Percentiles rank a stretch among this genome's conserved stretches.
Conservation (phyloP, 2,329 filamentous ascomycete genomes). For the Cytospora piceae region DNA sequence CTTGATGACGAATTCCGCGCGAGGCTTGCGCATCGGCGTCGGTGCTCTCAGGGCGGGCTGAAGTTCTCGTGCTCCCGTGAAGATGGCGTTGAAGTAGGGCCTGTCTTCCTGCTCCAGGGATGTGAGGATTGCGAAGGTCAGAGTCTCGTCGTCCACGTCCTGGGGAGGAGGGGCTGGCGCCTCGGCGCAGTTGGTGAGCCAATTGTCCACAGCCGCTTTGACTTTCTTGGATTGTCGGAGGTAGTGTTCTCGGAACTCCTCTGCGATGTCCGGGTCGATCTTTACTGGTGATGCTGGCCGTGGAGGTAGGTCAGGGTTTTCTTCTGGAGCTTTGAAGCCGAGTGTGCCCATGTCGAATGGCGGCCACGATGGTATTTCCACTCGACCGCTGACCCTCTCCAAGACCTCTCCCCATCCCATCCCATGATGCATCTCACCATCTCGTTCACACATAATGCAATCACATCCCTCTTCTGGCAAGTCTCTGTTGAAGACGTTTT, state of each 20-base stretch:
- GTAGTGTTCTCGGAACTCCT: slow-evolving; percentile 92
- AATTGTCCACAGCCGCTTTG: slow-evolving; percentile 85
- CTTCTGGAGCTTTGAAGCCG: slow-evolving; percentile 62
- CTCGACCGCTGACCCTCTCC: slow-evolving; percentile 86
- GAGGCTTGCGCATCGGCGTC: slow-evolving; percentile 66
- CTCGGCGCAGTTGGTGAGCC: slow-evolving; percentile 81
- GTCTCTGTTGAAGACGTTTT: slow-evolving; percentile 92
- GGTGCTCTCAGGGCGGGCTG: slow-evolving; percentile 65
- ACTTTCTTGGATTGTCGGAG: slow-evolving; percentile 91
- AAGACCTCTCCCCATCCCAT: slow-evolving; percentile 95
- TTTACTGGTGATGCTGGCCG: slow-evolving; percentile 67
- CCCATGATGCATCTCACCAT: slow-evolving; percentile 66
- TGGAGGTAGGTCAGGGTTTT: slow-evolving; percentile 62
- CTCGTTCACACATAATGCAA: slow-evolving; percentile 79
- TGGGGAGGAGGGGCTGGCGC: slow-evolving; percentile 75
- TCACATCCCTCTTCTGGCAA: slow-evolving; percentile 83
- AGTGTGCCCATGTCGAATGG: slow-evolving; percentile 76
- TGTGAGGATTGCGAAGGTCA: slow-evolving; percentile 91
- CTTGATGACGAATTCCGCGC: slow-evolving; percentile 75
- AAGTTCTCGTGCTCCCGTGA: slow-evolving; percentile 64
- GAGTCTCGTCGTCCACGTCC: slow-evolving; percentile 91
- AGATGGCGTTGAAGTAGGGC: slow-evolving; percentile 79
- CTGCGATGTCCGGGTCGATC: slow-evolving; percentile 90
- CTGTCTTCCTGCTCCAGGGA: slow-evolving; percentile 77
- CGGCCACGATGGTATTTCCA: slow-evolving; percentile 86